Evolutionary conservation across 768 basidiomycete species (phyloP), one percentile per base, ranked within the genome.

Genomic region (Macrocybe gigantea): DNA sequence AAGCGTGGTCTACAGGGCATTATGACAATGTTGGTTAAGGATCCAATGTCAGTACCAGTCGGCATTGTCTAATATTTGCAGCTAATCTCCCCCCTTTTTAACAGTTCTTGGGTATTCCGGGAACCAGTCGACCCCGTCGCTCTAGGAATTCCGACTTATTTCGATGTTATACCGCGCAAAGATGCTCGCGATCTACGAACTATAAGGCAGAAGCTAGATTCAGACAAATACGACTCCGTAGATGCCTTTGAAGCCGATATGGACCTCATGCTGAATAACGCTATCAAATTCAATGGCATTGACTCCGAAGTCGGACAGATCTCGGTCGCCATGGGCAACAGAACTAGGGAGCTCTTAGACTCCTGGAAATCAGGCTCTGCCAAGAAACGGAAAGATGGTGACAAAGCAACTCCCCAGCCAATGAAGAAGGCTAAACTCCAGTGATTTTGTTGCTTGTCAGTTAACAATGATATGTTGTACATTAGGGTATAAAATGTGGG

Each of bases 41-140:
- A 93, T 53, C 74, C 79, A 39, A 60, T 81, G 85, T 83, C 64
- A 60, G 82, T 51, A 58, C 44, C 52, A 34, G 55, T 44, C 33
- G 22, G 15, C 11, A 29, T 12, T 41, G 38, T 38, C 31, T 40
- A 34, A 44, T 14, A 33, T 30, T 22, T 15, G 32, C 39, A 49
- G 22, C 42, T 53, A 9, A 52, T 37, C 44, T 50, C 34, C 45
- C 44, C 57, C 33, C 54, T 6, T 0, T 22, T 31, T 7, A 43
- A 11, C 31, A 89, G 87, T 14, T 85, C 81, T 2, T 88, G 81
- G 67, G 71, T 92, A 12, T 92, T 89, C 68, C 82, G 79, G 41
- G 83, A 85, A 47, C 84, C 89, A 37, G 92, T 97, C n/a, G 93
- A 97, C 64, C 93, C 94, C 2, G 76, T 89, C 13, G 66, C 74